Base-by-base conservation (phyloP, 75 land plant species). In the Pinus taeda region DNA sequence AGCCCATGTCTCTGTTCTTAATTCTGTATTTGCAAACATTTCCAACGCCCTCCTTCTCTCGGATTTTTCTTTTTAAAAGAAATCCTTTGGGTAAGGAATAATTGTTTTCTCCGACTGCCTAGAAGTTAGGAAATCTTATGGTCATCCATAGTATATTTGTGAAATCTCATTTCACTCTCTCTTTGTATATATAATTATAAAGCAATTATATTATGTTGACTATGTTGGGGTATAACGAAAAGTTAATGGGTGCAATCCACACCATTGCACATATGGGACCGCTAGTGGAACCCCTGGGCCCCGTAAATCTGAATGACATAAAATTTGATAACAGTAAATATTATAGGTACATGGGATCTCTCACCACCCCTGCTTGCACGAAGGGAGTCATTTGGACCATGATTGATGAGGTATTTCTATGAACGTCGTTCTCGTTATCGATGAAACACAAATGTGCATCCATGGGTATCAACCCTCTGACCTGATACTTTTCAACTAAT, bases 281-380 rank as follows among this genome's bases (percentile, higher is more conserved):
- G 15, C 49, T 9, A 0, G 8, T 57, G 20, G 62, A 17, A 39
- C 59, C 73, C 0, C 33, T 57, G 71, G 73, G 75, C 39, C 58
- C 57, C 0, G 13, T 79, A 21, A 60, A 82, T 30, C 67, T 66
- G 3, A 65, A 59, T 12, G 53, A 57, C 26, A n/a, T 49, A 49
- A 56, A 42, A 22, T 11, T 56, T 1, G 21, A 14, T 5, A 53
- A 14, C 75, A 74, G 64, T 2, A 82, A 73, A 56, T 84, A 84
- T 37, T 83, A 66, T 30, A 57, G 86, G 33, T 84, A 84, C 74
- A 74, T 15, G 29, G 86, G 86, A 29, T 84, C 86, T 17, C 79
- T 84, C 21, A 84, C 86, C 20, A 84, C 86, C 4, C 86, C 88
- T 1, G 75, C 80, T 33, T 72, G 80, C 59, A 78, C 79, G 0